phyloP scores from a whole-genome alignment of 2,329 filamentous ascomycete species.

The Penicillium sp. region DNA sequence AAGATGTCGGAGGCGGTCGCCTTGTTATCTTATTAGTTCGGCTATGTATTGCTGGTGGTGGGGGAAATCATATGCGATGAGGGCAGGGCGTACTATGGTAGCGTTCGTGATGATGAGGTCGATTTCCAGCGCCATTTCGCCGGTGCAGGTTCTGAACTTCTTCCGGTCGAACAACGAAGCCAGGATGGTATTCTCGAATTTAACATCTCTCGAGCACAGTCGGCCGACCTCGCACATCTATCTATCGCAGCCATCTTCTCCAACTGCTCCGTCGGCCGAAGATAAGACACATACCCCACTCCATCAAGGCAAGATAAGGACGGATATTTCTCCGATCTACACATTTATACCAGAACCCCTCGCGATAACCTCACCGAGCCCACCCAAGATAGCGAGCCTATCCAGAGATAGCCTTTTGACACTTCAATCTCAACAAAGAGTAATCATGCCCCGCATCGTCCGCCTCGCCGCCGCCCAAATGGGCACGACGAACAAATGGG shows the following conservation, averaged over 20 bases:
- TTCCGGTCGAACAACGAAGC: neutral
- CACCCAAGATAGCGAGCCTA: neutral
- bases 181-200: neutral
- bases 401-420: neutral
- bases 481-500: slow-evolving; percentile 52
- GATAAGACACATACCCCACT: slow-evolving; percentile 17
- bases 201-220: neutral
- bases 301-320: neutral
- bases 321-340: slow-evolving; percentile 9
- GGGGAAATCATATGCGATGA: slow-evolving; percentile 35
- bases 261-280: slow-evolving; percentile 5
- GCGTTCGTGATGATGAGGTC: slow-evolving; percentile 51
- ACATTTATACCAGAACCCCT: neutral
- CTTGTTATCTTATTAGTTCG: slow-evolving; percentile 28
- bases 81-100: slow-evolving; percentile 40
- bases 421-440: neutral
- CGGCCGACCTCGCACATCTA: neutral
- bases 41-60: neutral
- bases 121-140: slow-evolving; percentile 24
- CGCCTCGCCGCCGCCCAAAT: slow-evolving; percentile 61
- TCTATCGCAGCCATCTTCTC: slow-evolving; percentile 2
- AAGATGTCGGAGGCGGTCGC: slow-evolving; percentile 55
- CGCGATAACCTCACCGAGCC: neutral
- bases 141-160: neutral
- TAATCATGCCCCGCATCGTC: slow-evolving; percentile 45